Conservation (phyloP, 2,329 filamentous ascomycete genomes). For the Boeremia exigua region DNA sequence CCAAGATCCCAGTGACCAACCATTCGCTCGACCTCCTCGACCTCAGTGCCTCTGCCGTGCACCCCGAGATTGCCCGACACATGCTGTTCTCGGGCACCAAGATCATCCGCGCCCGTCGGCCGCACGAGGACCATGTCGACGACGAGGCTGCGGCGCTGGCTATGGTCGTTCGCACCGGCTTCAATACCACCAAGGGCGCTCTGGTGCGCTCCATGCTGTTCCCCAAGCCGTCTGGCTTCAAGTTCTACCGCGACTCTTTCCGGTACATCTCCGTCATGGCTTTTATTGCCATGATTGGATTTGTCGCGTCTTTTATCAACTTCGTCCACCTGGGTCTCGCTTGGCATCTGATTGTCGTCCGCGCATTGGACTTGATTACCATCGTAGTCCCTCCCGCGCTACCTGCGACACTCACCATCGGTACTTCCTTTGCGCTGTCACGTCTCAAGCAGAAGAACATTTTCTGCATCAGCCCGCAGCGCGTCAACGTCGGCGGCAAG, state of each 20-base stretch:
- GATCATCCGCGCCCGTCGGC: conserved; percentile 86
- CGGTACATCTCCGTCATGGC: conserved; percentile 98
- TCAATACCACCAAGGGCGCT: conserved; percentile 96
- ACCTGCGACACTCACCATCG: conserved; percentile 93
- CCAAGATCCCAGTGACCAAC: conserved; percentile 84
- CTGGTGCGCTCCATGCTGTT: conserved; percentile 98
- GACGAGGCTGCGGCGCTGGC: conserved; percentile 91
- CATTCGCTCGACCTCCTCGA: conserved; percentile 79
- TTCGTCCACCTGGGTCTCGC: conserved; percentile 83
- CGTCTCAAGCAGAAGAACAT: conserved; percentile 88
- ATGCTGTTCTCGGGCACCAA: conserved; percentile 96
- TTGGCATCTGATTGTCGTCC: conserved; percentile 89
- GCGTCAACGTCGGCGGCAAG: conserved; percentile 96
- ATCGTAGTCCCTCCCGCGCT: conserved; percentile 96
- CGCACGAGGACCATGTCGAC: conserved; percentile 83
- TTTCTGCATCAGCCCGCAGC: conserved; percentile 96
- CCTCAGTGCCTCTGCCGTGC: conserved; percentile 79
- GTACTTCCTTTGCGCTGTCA: conserved; percentile 90
- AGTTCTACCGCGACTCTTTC: conserved; percentile 97
- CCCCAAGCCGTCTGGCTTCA: conserved; percentile 97
- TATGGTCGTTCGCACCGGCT: conserved; percentile 91
- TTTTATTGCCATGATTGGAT: conserved; percentile 81
- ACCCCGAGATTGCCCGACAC: conserved; percentile 82
- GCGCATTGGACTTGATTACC: conserved; percentile 93
- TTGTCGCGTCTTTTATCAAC: conserved; percentile 89